Conservation (phyloP, 768 basidiomycete genomes). For the Solioccasus polychromus region DNA sequence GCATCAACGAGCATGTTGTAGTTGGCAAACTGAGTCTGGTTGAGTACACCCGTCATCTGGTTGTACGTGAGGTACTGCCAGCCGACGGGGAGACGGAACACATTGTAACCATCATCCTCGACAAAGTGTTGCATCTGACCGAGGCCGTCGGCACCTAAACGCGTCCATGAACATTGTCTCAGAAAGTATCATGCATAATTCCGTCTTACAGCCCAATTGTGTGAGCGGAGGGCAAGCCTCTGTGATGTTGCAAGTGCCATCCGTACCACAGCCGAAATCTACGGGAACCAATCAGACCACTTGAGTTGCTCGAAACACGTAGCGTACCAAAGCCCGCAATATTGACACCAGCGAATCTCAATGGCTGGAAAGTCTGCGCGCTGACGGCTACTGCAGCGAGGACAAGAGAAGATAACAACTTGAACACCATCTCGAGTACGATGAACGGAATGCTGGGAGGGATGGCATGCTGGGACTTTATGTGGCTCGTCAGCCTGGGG, state of each 20-base stretch:
- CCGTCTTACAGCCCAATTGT: slow-evolving; percentile 38
- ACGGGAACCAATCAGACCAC: not conserved
- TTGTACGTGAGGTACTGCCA: slow-evolving; percentile 53
- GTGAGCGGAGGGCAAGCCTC: slow-evolving; percentile 44
- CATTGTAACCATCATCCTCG: slow-evolving; percentile 50
- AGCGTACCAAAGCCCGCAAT: slow-evolving; percentile 47
- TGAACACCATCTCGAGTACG: slow-evolving; percentile 16
- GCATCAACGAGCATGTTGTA: slow-evolving; percentile 46
- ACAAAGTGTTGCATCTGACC: slow-evolving; percentile 67
- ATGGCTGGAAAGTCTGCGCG: slow-evolving; percentile 17
- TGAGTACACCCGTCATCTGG: slow-evolving; percentile 38
- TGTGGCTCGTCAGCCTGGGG: not conserved
- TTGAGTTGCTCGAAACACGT: not conserved
- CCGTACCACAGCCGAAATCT: slow-evolving; percentile 48
- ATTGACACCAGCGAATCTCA: slow-evolving; percentile 46
- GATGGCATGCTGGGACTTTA: slow-evolving; percentile 3
- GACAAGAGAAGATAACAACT: slow-evolving; percentile 12
- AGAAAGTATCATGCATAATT: not conserved
- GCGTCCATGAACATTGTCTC: not conserved
- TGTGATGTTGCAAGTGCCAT: slow-evolving; percentile 41
- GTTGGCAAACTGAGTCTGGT: slow-evolving; percentile 41
- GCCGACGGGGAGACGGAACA: slow-evolving; percentile 57
- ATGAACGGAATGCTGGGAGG: not conserved
- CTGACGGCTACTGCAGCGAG: slow-evolving; percentile 11
- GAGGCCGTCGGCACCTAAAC: slow-evolving; percentile 10